Evolutionary conservation across 257 asterid genomes (phyloP).

Genomic region (Misopates orontium): DNA sequence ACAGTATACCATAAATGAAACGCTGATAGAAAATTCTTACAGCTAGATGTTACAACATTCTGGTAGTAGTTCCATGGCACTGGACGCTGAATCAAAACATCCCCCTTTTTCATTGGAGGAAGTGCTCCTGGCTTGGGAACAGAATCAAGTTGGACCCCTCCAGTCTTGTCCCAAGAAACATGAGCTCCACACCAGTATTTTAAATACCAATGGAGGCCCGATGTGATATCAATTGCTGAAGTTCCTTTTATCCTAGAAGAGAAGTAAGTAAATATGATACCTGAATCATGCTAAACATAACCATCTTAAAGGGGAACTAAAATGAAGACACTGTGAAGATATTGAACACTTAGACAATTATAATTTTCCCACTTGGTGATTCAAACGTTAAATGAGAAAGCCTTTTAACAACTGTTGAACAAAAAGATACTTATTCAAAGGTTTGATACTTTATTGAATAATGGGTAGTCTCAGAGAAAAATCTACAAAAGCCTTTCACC

Average conservation of each 20-base stretch:
- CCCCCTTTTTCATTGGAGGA: slow-evolving; percentile 61
- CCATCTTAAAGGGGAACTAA: slow-evolving; percentile 1
- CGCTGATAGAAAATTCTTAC: slow-evolving; percentile 47
- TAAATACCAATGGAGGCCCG: slow-evolving; percentile 95
- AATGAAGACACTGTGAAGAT: slow-evolving; percentile 6
- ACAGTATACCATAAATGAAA: slow-evolving; percentile 9
- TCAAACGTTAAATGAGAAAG: not conserved
- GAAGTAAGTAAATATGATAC: slow-evolving; percentile 12
- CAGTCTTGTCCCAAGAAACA: slow-evolving; percentile 96
- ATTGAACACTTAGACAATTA: not conserved
- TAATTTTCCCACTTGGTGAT: not conserved
- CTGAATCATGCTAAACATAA: slow-evolving; percentile 3
- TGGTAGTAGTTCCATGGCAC: slow-evolving; percentile 96
- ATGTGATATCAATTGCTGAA: slow-evolving; percentile 75
- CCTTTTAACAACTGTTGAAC: not conserved
- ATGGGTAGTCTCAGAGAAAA: no score
- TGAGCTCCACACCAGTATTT: slow-evolving; percentile 94
- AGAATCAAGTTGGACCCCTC: slow-evolving; percentile 82
- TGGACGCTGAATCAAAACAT: slow-evolving; percentile 70
- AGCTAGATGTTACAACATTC: slow-evolving; percentile 98
- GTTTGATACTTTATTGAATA: no score
- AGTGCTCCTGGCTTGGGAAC: slow-evolving; percentile 81
- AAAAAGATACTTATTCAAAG: not conserved
- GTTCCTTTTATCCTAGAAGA: slow-evolving; percentile 81
- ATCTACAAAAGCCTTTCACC: no score